Evolutionary conservation across 2,329 filamentous ascomycete species (phyloP), one percentile per base, ranked within the genome.

Genomic region (Sporothrix mexicana): DNA sequence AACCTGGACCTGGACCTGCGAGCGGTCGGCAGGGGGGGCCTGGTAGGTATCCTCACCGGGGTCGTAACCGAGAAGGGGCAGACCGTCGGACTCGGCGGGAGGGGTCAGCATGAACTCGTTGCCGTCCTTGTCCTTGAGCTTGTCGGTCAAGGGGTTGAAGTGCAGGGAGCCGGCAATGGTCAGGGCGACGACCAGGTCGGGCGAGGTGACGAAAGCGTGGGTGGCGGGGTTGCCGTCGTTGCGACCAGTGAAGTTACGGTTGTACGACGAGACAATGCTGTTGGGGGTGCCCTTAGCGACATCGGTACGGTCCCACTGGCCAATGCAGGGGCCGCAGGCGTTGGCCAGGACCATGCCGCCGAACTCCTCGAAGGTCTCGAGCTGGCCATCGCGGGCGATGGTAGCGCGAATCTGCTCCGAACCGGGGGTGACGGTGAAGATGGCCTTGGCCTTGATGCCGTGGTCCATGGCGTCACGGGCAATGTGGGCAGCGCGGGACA

Each of bases 221-320:
- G 84, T 86, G 41, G 82, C 83, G 1, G 84, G 79, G 79, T 82
- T 82, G 71, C 80, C 80, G 73, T 82, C 98, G 77, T 98, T 98
- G 82, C 96, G 94, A 77, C 95, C 95, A 75, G 95, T 98, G 87
- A 99, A 98, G 91, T 99, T 98, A 85, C 96, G 94, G 92, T 99
- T 99, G 91, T 98, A 99, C 41, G 96, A 98, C 64, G 95, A 98
- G 82, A 99, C 87, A 82, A 99, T 99, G 7, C 94, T 97, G 91
- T 99, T 99, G 79, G 94, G 87, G 79, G 93, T 91, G 77, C 95
- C 95, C 90, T 98, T 98, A 88, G 95, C 92, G 72, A 98, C 94
- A 78, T 98, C 95, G 77, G 86, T 87, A 78, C 96, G 92, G 80
- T 98, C 94, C 96, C 96, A 98, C 84, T 98, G 95, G 74, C 93